Evolutionary conservation across 805 yeast genomes (phyloP), one percentile per base, ranked within the genome.

Genomic region (Starmerella bacillaris): DNA sequence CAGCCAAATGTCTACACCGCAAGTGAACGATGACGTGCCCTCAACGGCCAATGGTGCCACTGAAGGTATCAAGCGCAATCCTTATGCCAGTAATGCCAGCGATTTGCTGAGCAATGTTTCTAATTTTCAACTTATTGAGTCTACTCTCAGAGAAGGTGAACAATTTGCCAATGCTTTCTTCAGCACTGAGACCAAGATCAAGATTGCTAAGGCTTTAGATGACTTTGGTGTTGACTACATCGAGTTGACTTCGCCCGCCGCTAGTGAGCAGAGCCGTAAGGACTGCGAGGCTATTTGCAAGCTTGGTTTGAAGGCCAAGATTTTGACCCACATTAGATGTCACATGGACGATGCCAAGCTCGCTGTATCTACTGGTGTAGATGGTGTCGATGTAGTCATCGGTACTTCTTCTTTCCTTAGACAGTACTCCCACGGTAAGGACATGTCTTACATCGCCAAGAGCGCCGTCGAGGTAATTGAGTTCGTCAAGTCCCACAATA

Each of bases 241-340:
- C 46, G 98, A 86, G 63, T 67, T 86, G 56, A 86, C 98, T 14
- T 83, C 95, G 4, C 98, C 98, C 9, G 95, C 92, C 41, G 96
- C 98, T 28, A 74, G 89, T 39, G 96, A 86, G 59, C 96, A 86
- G 65, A 72, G 84, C 40, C 72, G 89, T 56, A 60, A 56, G 41
- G 98, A 86, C 60, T 86, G 96, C 67, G 96, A 89, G 64, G 95
- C 96, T 39, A 86, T 86, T 49, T 89, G 96, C 69, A 86, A 89
- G 66, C 68, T 89, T 48, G 96, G 96, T 8, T 72, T 86, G 57
- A 82, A 78, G 63, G 86, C 95, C 45, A 86, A 89, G 65, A 82
- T 89, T 45, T 70, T 86, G 48, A 86, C 98, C 33, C 96, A 86
- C 59, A 89, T 89, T 48, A 73, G 96, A 61, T 86, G 98, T 62